Evolutionary conservation across 345 rosid genomes (phyloP).

Genomic region (Viola odorata): DNA sequence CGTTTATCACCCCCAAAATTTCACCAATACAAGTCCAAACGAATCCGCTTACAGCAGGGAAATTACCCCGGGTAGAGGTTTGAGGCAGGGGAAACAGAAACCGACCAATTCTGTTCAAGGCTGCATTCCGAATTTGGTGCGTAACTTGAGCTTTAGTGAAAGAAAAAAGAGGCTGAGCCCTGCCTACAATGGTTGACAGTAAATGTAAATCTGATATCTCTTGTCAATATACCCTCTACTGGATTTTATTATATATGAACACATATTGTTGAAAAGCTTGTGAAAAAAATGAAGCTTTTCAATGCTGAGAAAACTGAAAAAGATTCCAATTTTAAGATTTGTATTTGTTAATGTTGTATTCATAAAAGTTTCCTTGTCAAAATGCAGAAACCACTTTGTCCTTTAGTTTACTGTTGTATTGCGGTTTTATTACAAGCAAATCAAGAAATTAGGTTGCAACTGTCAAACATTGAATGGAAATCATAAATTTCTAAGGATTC

Average conservation of each 20-base stretch:
- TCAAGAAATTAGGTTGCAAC: too few relatives aligned
- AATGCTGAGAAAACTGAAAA: not conserved
- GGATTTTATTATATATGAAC: conserved; percentile 9
- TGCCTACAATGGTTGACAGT: not conserved
- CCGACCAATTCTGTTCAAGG: conserved; percentile 27
- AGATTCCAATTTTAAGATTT: not conserved
- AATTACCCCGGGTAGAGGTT: conserved; percentile 16
- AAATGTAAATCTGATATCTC: not conserved
- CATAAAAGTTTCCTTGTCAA: too few relatives aligned
- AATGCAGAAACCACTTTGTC: too few relatives aligned
- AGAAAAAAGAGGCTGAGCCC: conserved; percentile 37
- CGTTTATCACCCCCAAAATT: conserved; percentile 13
- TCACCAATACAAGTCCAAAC: conserved; percentile 17
- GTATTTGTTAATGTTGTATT: not conserved
- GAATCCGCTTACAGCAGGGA: conserved; percentile 13
- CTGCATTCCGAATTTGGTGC: conserved; percentile 45
- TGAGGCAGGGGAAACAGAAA: conserved; percentile 19
- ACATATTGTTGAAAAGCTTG: conserved; percentile 4
- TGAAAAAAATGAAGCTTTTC: not conserved
- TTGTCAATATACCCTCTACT: conserved; percentile 1
- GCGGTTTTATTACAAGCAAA: too few relatives aligned
- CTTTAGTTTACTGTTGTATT: too few relatives aligned
- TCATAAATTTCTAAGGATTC: too few relatives aligned
- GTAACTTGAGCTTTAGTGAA: conserved; percentile 41
- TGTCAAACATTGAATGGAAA: too few relatives aligned